Conservation (phyloP, 306 rosid species). For the Glycine soja region DNA sequence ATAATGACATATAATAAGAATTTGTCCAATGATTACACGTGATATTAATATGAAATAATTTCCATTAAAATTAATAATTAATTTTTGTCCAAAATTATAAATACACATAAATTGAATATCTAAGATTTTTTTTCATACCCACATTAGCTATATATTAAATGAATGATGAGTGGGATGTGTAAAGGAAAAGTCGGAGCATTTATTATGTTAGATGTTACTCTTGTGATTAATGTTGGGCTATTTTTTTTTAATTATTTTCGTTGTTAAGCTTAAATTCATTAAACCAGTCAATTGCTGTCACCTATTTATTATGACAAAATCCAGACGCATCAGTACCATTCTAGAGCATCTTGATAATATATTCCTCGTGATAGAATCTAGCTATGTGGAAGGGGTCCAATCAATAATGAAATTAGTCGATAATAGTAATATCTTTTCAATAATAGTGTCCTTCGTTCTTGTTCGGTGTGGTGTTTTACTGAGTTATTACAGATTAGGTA, state of each 20-base stretch:
- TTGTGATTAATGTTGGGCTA: background rate
- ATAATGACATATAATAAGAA: too few relatives aligned
- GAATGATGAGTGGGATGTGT: background rate
- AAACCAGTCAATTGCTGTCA: background rate
- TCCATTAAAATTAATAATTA: too few relatives aligned
- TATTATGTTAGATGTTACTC: background rate
- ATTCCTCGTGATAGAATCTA: conserved; percentile 21
- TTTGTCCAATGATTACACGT: too few relatives aligned
- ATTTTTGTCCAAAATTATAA: too few relatives aligned
- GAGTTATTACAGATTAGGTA: background rate
- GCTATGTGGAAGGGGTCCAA: background rate
- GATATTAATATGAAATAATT: too few relatives aligned
- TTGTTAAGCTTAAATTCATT: conserved; percentile 21
- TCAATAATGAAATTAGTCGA: conserved; percentile 38
- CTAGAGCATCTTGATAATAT: background rate
- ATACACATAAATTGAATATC: too few relatives aligned
- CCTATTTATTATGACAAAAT: conserved; percentile 8
- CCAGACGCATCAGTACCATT: conserved; percentile 12
- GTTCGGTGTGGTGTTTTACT: background rate
- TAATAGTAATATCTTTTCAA: background rate
- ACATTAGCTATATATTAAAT: background rate
- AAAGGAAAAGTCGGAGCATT: background rate
- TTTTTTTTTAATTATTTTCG: conserved; percentile 22
- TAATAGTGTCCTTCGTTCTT: conserved; percentile 23
- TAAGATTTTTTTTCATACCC: too few relatives aligned